Conservation (phyloP, 1,284 basidiomycete species). For the Sporisorium reilianum region DNA sequence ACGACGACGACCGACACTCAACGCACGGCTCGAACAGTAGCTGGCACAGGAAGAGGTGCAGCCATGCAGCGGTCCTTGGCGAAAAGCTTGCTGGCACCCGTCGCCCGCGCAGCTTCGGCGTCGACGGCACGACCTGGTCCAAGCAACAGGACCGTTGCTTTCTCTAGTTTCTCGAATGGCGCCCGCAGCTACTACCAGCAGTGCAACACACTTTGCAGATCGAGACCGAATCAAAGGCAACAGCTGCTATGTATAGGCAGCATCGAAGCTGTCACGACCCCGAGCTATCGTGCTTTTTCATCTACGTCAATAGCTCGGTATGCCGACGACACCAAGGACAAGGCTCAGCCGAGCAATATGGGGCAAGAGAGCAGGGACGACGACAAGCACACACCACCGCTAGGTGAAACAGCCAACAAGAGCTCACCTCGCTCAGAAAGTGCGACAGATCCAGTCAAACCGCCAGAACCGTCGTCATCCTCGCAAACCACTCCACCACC, state of each 20-base stretch:
- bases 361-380: neutral
- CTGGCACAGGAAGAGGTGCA: neutral
- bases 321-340: slow-evolving; percentile 12
- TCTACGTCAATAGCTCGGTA: slow-evolving; percentile 9
- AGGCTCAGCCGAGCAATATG: neutral
- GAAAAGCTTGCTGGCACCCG: neutral
- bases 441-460: neutral
- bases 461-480: neutral
- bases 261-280: neutral
- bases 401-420: neutral
- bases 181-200: neutral
- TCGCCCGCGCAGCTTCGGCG: neutral
- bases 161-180: neutral
- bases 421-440: neutral
- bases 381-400: neutral
- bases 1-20: neutral
- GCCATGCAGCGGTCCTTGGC: slow-evolving; percentile 4
- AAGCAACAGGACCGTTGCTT: neutral
- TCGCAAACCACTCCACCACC: neutral
- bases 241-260: neutral
- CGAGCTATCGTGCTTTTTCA: neutral
- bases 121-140: slow-evolving; percentile 11
- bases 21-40: slow-evolving; percentile 2
- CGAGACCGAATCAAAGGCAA: no score
- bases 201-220: neutral